Evolutionary conservation across 2,329 filamentous ascomycete genomes (phyloP), one percentile per base, ranked within the genome.

Genomic region (Fusarium nygamai): DNA sequence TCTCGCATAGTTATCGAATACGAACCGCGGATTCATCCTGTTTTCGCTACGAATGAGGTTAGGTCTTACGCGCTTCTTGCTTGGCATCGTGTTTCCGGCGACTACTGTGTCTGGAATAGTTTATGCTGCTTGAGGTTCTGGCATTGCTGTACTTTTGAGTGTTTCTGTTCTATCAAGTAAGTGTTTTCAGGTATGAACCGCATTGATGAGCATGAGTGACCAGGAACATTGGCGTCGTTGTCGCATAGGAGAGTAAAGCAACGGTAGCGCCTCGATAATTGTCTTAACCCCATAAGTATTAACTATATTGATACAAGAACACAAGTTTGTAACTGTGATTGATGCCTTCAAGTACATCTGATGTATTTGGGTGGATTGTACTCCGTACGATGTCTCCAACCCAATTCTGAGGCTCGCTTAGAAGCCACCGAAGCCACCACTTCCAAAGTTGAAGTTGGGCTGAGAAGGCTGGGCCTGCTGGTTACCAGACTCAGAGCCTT

Each of bases 371-470:
- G 24, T 33, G 7, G 10, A 11, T n/a, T 17, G 11, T 6, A 33
- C 12, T 33, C 31, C 31, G 20, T 22, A 3, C 7, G 6, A 3
- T 27, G 13, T 27, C 2, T 34, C 4, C 7, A 16, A 22, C 13
- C 20, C 10, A n/a, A 9, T 24, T 11, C 1, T 22, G 10, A 22
- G 17, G 4, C 14, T 36, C 6, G 6, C 22, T 41, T 43, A 61
- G 33, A 68, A 68, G 4, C 65, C 63, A 6, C 65, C 63, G 11
- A 68, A 68, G 29, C 56, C 48, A 14, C 51, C 39, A 8, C 22
- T 54, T 34, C 51, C 63, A 46, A 60, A 67, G 27, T 34, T 22
- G 20, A 56, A 56, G 34, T 34, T 61, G 4, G 56, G 41, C 6
- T 66, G 61, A 34, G 46, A 27, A 34, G 60, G 64, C 47, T 54